Base-by-base conservation (phyloP, 2,329 filamentous ascomycete species). In the Ascochyta rabiei region DNA sequence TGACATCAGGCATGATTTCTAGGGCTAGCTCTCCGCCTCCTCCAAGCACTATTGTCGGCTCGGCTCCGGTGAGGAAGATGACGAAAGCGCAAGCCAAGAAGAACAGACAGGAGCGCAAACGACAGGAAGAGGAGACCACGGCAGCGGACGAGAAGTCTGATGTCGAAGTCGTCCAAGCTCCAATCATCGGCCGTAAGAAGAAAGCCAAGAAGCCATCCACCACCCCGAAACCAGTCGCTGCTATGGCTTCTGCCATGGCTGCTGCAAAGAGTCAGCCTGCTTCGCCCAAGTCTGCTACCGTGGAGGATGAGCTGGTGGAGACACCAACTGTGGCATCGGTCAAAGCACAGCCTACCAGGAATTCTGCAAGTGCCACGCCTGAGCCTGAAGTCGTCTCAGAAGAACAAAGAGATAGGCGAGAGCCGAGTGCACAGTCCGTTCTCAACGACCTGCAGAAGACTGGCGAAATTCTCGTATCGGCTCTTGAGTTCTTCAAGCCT, bases 71-170 rank as follows among this genome's bases (percentile, higher is more conserved):
- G 3, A 82, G 89, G 56, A 78, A 80, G 19, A 89, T 88, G 40
- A 91, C 89, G 8, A 93, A 92, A 78, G 91, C 87, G 66, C 88
- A 90, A 70, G 84, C 89, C 69, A 89, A 89, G 70, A 93, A 93
- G 74, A 85, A 90, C 66, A 85, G 87, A 59, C 88, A 87, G 70
- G 87, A 76, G 53, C 65, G 69, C 12, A 73, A 89, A 59, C 83
- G 82, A 16, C 78, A 85, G 65, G 86, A 89, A 51, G 82, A 81
- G 30, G 81, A 86, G 56, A 60, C 60, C 5, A 46, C 63, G 10
- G 60, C 60, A 15, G 53, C 67, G 15, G 74, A 76, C 21, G 74
- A 75, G 3, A 83, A 85, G 57, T 67, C 73, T 8, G 82, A 85
- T 48, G 57, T 68, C 58, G 84, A 86, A 59, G 71, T 76, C n/a